Conservation (phyloP, 768 basidiomycete species). For the Auriscalpium orientale region DNA sequence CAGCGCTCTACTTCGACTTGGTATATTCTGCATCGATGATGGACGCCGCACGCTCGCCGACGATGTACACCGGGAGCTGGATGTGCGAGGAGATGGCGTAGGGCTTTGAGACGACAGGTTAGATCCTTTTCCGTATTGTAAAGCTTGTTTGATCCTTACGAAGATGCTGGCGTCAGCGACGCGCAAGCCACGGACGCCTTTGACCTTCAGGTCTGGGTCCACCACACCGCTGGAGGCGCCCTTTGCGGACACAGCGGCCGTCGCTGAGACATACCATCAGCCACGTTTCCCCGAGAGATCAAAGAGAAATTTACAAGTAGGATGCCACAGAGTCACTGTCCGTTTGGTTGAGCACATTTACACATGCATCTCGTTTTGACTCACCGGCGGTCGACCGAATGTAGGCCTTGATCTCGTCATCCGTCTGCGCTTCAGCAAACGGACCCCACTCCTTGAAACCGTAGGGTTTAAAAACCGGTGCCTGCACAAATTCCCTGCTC, state of each 20-base stretch:
- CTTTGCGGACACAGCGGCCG: slow-evolving; percentile 7
- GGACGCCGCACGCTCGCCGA: slow-evolving; percentile 8
- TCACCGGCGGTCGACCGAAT: slow-evolving; percentile 1
- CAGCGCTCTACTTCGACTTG: neutral
- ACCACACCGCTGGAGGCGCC: slow-evolving; percentile 29
- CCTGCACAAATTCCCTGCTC: neutral
- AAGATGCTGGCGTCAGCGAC: slow-evolving; percentile 22
- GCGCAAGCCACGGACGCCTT: slow-evolving; percentile 36
- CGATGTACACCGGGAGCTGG: slow-evolving; percentile 1
- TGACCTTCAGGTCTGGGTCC: slow-evolving; percentile 31
- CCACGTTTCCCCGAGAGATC: neutral
- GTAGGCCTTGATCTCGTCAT: slow-evolving; percentile 14
- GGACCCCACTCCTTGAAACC: neutral
- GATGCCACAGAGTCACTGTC: slow-evolving; percentile 20
- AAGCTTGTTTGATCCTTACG: neutral
- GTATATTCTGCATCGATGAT: slow-evolving; percentile 3
- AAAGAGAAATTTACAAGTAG: neutral
- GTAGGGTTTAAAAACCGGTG: neutral
- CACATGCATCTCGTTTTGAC: neutral
- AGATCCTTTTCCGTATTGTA: neutral
- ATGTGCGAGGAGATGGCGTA: slow-evolving; percentile 8
- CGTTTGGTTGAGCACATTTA: slow-evolving; percentile 11
- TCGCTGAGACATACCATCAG: neutral
- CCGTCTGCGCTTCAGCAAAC: slow-evolving; percentile 1
- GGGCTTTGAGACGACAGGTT: neutral